Percentiles rank a stretch among this genome's conserved stretches.
Evolutionary conservation across 2,329 filamentous ascomycete genomes (phyloP).

Genomic region (Colletotrichum sojae): DNA sequence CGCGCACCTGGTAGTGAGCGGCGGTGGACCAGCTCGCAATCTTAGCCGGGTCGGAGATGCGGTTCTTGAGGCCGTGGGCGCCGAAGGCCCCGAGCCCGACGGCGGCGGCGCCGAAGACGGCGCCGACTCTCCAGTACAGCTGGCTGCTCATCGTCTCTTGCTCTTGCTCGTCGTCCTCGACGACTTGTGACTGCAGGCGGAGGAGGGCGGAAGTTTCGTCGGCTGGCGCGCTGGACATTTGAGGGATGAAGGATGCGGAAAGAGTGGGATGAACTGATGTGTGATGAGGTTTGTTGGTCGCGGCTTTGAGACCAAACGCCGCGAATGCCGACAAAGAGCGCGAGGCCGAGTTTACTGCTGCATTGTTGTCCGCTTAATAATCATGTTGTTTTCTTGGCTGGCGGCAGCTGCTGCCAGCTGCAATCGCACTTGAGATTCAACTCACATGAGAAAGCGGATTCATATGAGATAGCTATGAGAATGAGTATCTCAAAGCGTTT

Average conservation of each 20-base stretch:
- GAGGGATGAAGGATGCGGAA: background rate
- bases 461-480: background rate
- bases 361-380: slow-evolving; percentile 20
- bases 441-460: too few relatives aligned
- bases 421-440: background rate
- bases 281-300: background rate
- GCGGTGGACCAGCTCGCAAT: slow-evolving; percentile 75
- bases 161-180: slow-evolving; percentile 10
- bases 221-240: slow-evolving; percentile 19
- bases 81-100: slow-evolving; percentile 77
- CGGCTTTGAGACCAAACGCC: background rate
- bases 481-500: too few relatives aligned
- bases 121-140: slow-evolving; percentile 73
- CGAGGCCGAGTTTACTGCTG: background rate
- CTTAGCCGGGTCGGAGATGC: slow-evolving; percentile 70
- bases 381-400: background rate
- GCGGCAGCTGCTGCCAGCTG: background rate
- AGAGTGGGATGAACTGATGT: background rate
- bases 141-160: slow-evolving; percentile 44
- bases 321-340: slow-evolving; percentile 20
- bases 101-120: slow-evolving; percentile 72
- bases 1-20: slow-evolving; percentile 75
- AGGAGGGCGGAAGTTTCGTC: slow-evolving; percentile 25
- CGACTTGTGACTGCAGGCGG: background rate
- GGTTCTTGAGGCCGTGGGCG: slow-evolving; percentile 75